Conservation (phyloP, 306 rosid genomes). For the Trifolium subterraneum region DNA sequence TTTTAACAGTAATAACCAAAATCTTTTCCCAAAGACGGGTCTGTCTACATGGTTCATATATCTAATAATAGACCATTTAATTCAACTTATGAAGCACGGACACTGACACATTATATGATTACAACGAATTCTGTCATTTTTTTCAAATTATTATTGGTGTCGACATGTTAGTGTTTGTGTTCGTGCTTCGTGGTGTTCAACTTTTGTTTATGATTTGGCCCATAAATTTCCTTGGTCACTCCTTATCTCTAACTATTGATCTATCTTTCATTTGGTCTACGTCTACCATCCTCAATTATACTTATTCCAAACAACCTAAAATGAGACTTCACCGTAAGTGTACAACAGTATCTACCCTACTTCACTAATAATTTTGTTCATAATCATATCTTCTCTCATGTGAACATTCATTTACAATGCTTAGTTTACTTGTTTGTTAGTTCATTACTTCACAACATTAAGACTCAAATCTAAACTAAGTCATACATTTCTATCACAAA, state of each 20-base stretch:
- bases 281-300: background rate
- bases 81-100: no score
- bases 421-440: background rate
- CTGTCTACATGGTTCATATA: background rate
- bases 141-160: no score
- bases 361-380: background rate
- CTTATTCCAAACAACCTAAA: background rate
- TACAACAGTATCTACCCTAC: background rate
- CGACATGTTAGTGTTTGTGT: no score
- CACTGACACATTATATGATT: no score
- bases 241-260: background rate
- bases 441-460: background rate
- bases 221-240: background rate
- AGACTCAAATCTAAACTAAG: no score
- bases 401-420: background rate
- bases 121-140: no score
- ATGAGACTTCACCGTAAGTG: background rate
- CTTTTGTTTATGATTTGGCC: background rate
- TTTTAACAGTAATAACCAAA: background rate
- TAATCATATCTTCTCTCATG: background rate
- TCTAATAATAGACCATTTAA: no score
- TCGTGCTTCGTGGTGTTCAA: no score
- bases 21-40: background rate
- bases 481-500: background rate
- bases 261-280: slow-evolving; percentile 15